Base-by-base conservation (phyloP, 116 monocot species). In the Zostera marina region DNA sequence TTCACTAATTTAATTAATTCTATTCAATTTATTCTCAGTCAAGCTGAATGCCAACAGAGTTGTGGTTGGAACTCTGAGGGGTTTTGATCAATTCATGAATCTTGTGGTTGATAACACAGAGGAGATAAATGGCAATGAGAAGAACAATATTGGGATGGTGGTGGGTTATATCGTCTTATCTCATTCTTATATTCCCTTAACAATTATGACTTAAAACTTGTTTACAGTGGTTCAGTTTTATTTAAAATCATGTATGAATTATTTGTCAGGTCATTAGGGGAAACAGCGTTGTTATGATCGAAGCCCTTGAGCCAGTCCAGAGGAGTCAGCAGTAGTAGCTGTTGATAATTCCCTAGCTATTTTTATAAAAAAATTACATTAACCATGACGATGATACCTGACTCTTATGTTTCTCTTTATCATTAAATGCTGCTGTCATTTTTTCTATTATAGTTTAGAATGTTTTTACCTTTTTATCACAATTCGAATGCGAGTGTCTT, bases 21-120 rank as follows among this genome's bases (percentile, higher is more conserved):
- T 45, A 14, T 45, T 7, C 22, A n/a, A 16, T 12, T 8, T 44
- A 55, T 39, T 62, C 20, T 9, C 82, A 92, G 92, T 87, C 46
- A 92, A 92, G 74, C 74, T 92, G 62, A 92, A 92, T 76, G 92
- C 87, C 22, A 87, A 92, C 48, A 74, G 87, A 22, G 82, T 78
- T 32, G 71, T 87, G 5, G 59, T 86, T 11, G 92, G 87, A 24
- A 87, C 87, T 12, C 70, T 92, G 15, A 83, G 87, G 45, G 92
- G 92, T 7, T 92, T 87, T 70, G 92, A 92, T 68, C 92, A 92
- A 51, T 92, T 92, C 42, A 92, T 92, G 92, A 92, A 92, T 49
- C 69, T 87, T 25, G 87, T 92, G 49, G 38, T 92, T 53, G 92
- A 92, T 58, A 86, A 92, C 58, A 92, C 92, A 0, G 74, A 83